Percentiles rank a stretch among this genome's conserved stretches.
phyloP scores from a whole-genome alignment of 495 filamentous ascomycete genomes.

The Pyrenula aspistea region DNA sequence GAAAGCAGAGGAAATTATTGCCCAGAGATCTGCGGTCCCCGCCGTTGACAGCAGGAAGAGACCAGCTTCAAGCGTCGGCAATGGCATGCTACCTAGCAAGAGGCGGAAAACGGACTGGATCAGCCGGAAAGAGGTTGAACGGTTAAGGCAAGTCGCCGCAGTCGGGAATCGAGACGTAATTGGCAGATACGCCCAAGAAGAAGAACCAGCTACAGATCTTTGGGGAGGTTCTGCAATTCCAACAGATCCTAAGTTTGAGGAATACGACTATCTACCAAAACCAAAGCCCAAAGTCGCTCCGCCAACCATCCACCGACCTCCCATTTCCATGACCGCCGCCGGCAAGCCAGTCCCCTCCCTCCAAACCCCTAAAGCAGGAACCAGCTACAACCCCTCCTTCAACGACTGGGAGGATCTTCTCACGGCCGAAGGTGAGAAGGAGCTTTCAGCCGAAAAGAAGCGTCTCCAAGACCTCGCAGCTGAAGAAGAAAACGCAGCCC shows the following conservation, averaged over 20 bases:
- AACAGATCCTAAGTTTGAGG: conserved; percentile 25
- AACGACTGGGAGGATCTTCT: conserved; percentile 71
- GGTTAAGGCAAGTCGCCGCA: conserved; percentile 66
- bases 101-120: conserved; percentile 63
- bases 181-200: conserved; percentile 26
- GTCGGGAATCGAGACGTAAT: conserved; percentile 49
- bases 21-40: conserved; percentile 67
- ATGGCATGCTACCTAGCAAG: conserved; percentile 66
- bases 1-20: conserved; percentile 83
- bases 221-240: conserved; percentile 50
- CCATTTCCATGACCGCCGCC: conserved; percentile 66
- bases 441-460: conserved; percentile 67
- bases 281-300: conserved; percentile 57
- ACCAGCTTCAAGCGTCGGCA: conserved; percentile 36
- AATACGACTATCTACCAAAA: conserved; percentile 51
- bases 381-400: conserved; percentile 84
- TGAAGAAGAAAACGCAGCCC: conserved; percentile 33
- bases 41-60: conserved; percentile 69
- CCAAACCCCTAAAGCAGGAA: conserved; percentile 61
- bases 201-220: conserved; percentile 54
- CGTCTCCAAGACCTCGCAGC: conserved; percentile 55
- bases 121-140: conserved; percentile 63
- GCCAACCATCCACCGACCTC: conserved; percentile 58
- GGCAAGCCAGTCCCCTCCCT: conserved; percentile 73
- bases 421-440: conserved; percentile 60